Evolutionary conservation across 2,329 filamentous ascomycete genomes (phyloP).

Genomic region (Ustilaginoidea virens): DNA sequence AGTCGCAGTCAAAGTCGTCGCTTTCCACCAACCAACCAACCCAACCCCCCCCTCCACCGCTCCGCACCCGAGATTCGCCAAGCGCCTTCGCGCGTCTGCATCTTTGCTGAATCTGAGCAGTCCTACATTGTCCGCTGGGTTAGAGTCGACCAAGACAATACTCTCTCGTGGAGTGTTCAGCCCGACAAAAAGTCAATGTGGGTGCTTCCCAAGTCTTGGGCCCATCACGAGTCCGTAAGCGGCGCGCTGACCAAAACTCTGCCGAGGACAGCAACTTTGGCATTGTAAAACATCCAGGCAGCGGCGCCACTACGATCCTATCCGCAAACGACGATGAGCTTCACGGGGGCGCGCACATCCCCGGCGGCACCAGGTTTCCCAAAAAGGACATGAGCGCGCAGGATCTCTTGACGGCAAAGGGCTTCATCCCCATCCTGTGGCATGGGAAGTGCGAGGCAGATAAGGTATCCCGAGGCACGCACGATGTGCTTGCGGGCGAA

Average conservation of each 20-base stretch:
- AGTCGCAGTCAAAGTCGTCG: no score
- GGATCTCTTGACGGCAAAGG: conserved; percentile 48
- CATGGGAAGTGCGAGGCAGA: conserved; percentile 92
- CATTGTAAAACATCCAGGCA: conserved; percentile 91
- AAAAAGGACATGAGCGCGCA: conserved; percentile 48
- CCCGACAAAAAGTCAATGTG: conserved; percentile 95
- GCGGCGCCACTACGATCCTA: conserved; percentile 34
- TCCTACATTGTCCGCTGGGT: conserved; percentile 98
- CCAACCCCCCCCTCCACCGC: no score
- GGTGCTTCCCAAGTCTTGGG: no score
- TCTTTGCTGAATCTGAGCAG: conserved; percentile 32
- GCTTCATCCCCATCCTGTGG: conserved; percentile 65
- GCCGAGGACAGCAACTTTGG: conserved; percentile 86
- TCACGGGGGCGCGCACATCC: conserved; percentile 28
- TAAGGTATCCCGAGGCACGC: conserved; percentile 81
- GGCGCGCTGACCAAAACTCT: no score
- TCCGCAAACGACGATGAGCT: conserved; percentile 28
- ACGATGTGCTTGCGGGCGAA: conserved; percentile 58
- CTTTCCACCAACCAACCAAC: conserved; percentile 1
- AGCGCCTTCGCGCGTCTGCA: no score
- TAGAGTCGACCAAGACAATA: conserved; percentile 75
- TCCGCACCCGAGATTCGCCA: no score
- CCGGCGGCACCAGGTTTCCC: conserved; percentile 27
- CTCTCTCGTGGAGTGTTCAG: conserved; percentile 94
- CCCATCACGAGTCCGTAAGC: no score